Conservation (phyloP, 805 yeast genomes). For the Hyphopichia homilentoma region DNA sequence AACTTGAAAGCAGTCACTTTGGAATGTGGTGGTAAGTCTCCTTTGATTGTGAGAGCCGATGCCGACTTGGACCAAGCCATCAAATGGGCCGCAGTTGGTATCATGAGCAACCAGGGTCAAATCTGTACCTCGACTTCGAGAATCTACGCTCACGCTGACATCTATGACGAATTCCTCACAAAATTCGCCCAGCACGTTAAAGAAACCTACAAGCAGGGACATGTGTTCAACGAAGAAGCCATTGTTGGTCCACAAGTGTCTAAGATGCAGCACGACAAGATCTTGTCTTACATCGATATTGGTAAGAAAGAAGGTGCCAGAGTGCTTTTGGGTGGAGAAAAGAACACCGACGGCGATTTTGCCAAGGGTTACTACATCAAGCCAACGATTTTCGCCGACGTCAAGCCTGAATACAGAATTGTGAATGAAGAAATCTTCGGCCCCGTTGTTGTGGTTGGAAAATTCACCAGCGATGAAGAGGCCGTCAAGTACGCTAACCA, state of each 20-base stretch:
- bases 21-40: slow-evolving; percentile 75
- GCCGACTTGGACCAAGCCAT: slow-evolving; percentile 64
- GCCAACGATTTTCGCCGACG: slow-evolving; percentile 77
- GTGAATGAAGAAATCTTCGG: slow-evolving; percentile 85
- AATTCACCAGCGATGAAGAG: slow-evolving; percentile 64
- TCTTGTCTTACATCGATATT: slow-evolving; percentile 38
- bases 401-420: slow-evolving; percentile 58
- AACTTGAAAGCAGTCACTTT: slow-evolving; percentile 62
- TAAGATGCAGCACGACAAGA: slow-evolving; percentile 52
- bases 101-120: slow-evolving; percentile 64
- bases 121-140: slow-evolving; percentile 67
- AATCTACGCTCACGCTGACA: slow-evolving; percentile 52
- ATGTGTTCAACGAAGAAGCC: slow-evolving; percentile 43
- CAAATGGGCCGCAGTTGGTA: slow-evolving; percentile 65
- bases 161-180: slow-evolving; percentile 51
- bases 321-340: slow-evolving; percentile 39
- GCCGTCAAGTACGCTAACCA: slow-evolving; percentile 68
- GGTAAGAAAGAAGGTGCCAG: slow-evolving; percentile 45
- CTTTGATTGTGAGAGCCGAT: slow-evolving; percentile 58
- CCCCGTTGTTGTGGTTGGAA: slow-evolving; percentile 71
- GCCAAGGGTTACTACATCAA: slow-evolving; percentile 61
- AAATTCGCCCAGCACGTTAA: slow-evolving; percentile 43
- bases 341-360: slow-evolving; percentile 35
- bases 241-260: slow-evolving; percentile 64
- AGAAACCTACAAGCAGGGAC: slow-evolving; percentile 52